A percentile compares a stretch with the other conserved stretches of the same genome.
Evolutionary conservation across 352 stramenopile genomes (phyloP).

Genomic region (Phytophthora lateralis): DNA sequence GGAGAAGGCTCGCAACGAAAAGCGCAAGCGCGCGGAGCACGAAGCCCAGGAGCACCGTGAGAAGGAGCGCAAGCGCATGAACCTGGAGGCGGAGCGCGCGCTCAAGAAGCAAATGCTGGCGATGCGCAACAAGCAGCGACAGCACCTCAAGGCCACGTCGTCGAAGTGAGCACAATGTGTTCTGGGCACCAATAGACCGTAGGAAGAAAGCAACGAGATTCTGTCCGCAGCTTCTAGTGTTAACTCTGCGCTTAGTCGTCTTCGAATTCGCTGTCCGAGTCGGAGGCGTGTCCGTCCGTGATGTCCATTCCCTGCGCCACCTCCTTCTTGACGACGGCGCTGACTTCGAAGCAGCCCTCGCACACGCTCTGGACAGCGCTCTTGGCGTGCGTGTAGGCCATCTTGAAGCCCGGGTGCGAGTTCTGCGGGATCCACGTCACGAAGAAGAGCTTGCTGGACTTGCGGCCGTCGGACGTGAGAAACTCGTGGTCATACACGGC

Average conservation of each 20-base stretch:
- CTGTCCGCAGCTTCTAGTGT: background rate
- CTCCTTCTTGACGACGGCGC: conserved; percentile 77
- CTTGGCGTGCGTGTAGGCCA: conserved; percentile 91
- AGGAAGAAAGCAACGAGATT: conserved; percentile 14
- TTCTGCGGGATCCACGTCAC: conserved; percentile 87
- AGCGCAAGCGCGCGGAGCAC: conserved; percentile 71
- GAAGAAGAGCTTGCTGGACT: conserved; percentile 90
- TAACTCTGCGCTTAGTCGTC: conserved; percentile 46
- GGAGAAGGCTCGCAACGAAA: conserved; percentile 72
- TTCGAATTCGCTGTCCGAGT: conserved; percentile 89
- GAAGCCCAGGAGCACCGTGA: conserved; percentile 63
- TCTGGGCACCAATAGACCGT: conserved; percentile 18
- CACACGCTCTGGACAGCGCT: conserved; percentile 76
- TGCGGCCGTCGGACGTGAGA: conserved; percentile 73
- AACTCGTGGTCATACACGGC: conserved; percentile 90
- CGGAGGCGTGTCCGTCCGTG: conserved; percentile 58
- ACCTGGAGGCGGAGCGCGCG: conserved; percentile 65
- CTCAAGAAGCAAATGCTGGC: conserved; percentile 84
- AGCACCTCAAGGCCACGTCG: conserved; percentile 42
- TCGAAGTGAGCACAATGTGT: conserved; percentile 29
- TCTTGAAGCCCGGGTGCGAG: conserved; percentile 85
- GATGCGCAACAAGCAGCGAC: conserved; percentile 78
- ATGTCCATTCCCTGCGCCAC: conserved; percentile 70
- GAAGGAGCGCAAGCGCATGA: conserved; percentile 69
- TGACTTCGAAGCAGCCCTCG: conserved; percentile 83